Base-by-base conservation (phyloP, 1,284 basidiomycete genomes). In the Malassezia caprae region DNA sequence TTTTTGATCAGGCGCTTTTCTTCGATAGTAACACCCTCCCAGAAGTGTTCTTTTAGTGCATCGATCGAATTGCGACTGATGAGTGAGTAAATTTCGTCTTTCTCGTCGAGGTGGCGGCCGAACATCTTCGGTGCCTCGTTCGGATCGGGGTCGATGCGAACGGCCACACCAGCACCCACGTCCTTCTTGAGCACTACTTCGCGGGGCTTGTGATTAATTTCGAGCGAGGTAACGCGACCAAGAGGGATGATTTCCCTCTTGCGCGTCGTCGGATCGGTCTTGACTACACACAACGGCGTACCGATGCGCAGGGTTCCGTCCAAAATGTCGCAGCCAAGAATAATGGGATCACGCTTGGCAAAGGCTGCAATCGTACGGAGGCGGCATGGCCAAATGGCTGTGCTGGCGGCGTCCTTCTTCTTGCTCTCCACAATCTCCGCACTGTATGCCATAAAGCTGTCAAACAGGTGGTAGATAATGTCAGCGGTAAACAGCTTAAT, bases 391-490 rank as follows among this genome's bases (percentile, higher is more conserved):
- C 93, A 99, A 23, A 98, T 87, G 31, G 94, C 94, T 65, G 87
- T 87, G 13, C 88, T 88, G 1, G 91, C 89, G 1, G 91, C 90
- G 74, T 93, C 93, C 68, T 80, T 83, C 56, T 88, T 82, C 77
- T 90, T 91, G n/a, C 87, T 88, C 76, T 96, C 94, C 61, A 81
- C 81, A 53, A 98, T 90, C 77, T 91, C 87, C 58, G 82, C 81
- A 76, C 94, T 93, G 78, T 98, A 96, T n/a, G 85, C 87, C 45
- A 85, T 96, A 79, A 98, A 98, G 24, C 89, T 84, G 74, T 98
- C 94, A 76, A 98, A 96, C 54, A 99, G 78, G 76, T 98, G 94
- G 77, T 99, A 99, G 69, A 99, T 98, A 76, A 98, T 96, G 72
- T 90, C 88, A 64, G 90, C 90, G 87, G 86, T 91, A 81, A 96